Conservation (phyloP, 768 basidiomycete genomes). For the Tricholoma terreum region DNA sequence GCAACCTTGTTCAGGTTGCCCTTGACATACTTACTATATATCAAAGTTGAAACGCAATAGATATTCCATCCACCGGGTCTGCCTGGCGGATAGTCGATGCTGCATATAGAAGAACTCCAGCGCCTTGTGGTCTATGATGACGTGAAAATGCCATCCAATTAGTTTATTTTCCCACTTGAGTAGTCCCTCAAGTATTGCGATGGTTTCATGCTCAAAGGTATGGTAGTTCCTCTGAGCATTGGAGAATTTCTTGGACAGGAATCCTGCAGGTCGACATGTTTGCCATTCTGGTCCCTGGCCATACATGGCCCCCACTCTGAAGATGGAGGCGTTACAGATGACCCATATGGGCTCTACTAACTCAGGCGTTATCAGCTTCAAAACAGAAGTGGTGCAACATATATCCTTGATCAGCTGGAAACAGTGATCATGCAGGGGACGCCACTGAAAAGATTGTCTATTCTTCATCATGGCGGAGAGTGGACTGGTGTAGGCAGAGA, state of each 20-base stretch:
- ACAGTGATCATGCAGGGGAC: no score
- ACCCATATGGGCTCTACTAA: neutral
- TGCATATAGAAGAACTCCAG: constrained; percentile 22
- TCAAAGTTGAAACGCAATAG: constrained; percentile 22
- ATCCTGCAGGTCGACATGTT: no score
- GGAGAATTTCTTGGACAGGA: no score
- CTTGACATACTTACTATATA: constrained; percentile 21
- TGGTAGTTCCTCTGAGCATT: no score
- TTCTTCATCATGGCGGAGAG: no score
- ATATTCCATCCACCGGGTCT: constrained; percentile 27
- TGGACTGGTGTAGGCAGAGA: no score
- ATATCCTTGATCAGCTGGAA: no score
- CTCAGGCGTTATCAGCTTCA: neutral
- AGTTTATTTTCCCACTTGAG: constrained; percentile 30
- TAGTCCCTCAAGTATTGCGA: constrained; percentile 15
- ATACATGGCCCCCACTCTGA: neutral
- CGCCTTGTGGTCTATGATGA: constrained; percentile 27
- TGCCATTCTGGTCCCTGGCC: neutral
- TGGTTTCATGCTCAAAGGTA: no score
- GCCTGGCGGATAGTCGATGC: constrained; percentile 8
- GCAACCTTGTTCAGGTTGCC: constrained; percentile 25
- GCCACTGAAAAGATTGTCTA: constrained; percentile 25
- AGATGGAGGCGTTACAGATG: neutral
- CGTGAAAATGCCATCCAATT: no score
- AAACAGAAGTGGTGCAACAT: neutral